phyloP scores from a whole-genome alignment of 1,139 yeast genomes.

The Taphrina pruni region DNA sequence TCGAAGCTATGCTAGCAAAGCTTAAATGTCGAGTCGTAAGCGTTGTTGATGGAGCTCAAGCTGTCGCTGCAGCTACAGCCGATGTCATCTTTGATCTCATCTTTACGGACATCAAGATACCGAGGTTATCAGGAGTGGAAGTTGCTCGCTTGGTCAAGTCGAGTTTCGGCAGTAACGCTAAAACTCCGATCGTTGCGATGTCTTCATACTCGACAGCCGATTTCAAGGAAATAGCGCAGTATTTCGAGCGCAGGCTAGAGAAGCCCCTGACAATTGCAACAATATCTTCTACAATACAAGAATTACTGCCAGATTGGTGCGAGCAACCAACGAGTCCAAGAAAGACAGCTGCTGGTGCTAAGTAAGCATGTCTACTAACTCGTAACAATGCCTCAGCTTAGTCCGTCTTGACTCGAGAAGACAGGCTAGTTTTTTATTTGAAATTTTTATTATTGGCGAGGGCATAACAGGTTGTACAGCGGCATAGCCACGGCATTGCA shows the following conservation, averaged over 20 bases:
- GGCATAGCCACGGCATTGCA: constrained; percentile 7
- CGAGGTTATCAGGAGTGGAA: constrained; percentile 70
- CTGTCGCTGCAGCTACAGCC: constrained; percentile 80
- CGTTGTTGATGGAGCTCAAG: constrained; percentile 79
- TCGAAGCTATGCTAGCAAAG: constrained; percentile 67
- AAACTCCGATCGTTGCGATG: constrained; percentile 78
- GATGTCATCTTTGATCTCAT: constrained; percentile 84
- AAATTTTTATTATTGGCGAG: neutral
- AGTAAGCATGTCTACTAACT: too few species aligned
- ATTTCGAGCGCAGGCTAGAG: constrained; percentile 31
- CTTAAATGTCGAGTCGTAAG: constrained; percentile 83
- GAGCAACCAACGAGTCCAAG: neutral
- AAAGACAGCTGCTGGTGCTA: neutral
- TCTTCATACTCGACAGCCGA: constrained; percentile 59
- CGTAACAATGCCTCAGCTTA: neutral
- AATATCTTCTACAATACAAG: constrained; percentile 25
- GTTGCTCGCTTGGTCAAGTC: constrained; percentile 77
- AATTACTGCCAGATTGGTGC: constrained; percentile 24
- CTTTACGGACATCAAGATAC: constrained; percentile 72
- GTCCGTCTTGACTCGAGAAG: too few species aligned
- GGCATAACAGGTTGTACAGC: neutral
- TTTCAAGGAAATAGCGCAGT: constrained; percentile 26
- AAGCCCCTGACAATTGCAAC: constrained; percentile 28
- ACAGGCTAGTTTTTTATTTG: too few species aligned
- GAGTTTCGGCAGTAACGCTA: constrained; percentile 75